Conservation (phyloP, 108 stramenopile genomes). For the Pseudonitzschia delicatissima region DNA sequence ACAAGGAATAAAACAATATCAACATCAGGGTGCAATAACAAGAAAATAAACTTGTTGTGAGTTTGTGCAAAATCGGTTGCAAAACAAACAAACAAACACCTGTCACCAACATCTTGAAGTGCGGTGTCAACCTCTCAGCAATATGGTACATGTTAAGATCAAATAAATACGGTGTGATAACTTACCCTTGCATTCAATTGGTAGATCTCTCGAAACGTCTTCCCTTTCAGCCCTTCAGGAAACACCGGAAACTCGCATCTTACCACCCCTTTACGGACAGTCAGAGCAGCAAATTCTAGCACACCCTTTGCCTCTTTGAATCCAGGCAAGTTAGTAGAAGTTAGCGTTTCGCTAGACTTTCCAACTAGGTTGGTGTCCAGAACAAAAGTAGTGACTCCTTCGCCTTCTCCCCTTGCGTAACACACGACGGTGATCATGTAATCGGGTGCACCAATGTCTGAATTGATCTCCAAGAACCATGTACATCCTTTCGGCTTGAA, state of each 20-base stretch:
- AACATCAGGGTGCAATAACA: neutral
- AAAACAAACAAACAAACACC: conserved; percentile 5
- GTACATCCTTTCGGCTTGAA: conserved; percentile 46
- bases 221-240: conserved; percentile 82
- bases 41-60: too few species aligned
- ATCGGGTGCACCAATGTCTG: conserved; percentile 32
- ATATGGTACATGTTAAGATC: too few species aligned
- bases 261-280: conserved; percentile 66
- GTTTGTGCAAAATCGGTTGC: neutral
- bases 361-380: conserved; percentile 41
- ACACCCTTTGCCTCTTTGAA: conserved; percentile 46
- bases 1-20: neutral
- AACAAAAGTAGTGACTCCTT: conserved; percentile 34
- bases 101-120: too few species aligned
- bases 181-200: conserved; percentile 89
- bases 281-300: conserved; percentile 45
- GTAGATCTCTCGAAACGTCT: conserved; percentile 80
- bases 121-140: too few species aligned
- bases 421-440: conserved; percentile 34
- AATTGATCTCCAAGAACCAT: conserved; percentile 46
- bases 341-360: conserved; percentile 13
- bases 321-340: conserved; percentile 36
- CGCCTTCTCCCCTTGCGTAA: conserved; percentile 23
- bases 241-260: conserved; percentile 80
- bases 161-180: neutral